Percentiles rank a stretch among this genome's conserved stretches.
phyloP scores from a whole-genome alignment of 306 rosid genomes.

The Cucumis cinereus region DNA sequence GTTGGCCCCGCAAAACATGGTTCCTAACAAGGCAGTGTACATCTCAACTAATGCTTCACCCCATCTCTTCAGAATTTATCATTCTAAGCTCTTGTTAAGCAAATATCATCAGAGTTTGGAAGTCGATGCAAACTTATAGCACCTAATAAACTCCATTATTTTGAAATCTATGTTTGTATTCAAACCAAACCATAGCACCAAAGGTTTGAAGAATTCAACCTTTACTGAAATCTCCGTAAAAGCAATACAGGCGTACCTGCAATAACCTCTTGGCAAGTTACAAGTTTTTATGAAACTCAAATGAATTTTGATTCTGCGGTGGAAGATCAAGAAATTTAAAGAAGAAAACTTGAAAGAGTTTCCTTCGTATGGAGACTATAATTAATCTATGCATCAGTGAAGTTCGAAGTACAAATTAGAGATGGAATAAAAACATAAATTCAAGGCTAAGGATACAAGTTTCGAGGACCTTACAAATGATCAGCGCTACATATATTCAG shows the following conservation, averaged over 20 bases:
- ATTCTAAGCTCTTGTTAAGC: background rate
- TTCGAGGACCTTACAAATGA: background rate
- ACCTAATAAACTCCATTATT: background rate
- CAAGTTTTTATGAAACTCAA: background rate
- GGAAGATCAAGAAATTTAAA: background rate
- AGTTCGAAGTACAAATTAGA: background rate
- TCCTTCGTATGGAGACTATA: background rate
- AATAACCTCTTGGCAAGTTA: background rate
- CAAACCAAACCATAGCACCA: background rate
- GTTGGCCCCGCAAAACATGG: slow-evolving; percentile 9
- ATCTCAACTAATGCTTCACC: background rate
- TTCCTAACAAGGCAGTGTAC: background rate
- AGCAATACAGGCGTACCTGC: background rate
- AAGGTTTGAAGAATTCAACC: background rate
- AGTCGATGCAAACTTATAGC: background rate
- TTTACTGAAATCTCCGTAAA: background rate
- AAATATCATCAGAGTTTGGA: background rate
- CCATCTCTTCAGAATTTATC: background rate
- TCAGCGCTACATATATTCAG: background rate
- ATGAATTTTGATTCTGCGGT: background rate
- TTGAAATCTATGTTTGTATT: background rate
- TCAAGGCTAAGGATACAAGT: background rate
- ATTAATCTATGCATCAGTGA: background rate
- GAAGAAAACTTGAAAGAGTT: background rate
- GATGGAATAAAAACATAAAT: background rate